Evolutionary conservation across 106 monocot species (phyloP), one percentile per base, ranked within the genome.

Genomic region (Dioscorea zingiberensis): DNA sequence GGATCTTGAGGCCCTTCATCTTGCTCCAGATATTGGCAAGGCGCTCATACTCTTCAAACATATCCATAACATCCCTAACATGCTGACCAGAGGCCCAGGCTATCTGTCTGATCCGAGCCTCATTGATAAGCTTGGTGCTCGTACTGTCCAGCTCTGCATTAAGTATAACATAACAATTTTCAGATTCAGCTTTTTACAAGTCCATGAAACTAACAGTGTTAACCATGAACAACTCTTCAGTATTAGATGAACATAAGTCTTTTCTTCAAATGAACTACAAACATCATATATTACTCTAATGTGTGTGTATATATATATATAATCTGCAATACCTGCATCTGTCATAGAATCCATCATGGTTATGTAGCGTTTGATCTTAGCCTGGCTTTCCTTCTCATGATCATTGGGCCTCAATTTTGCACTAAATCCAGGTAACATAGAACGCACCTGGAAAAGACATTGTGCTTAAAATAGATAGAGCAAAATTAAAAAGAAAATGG

Each of bases 271-370:
- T 30, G 30, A 30, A 30, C 30, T 30, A 3, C 30, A 30, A 38
- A 38, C 38, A 38, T 38, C 10, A 38, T 38, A 38, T 38, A 38
- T 38, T 38, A 38, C 38, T 38, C 10, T 38, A 6, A 24, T n/a
- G n/a, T n/a, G n/a, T n/a, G n/a, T n/a, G n/a, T n/a, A n/a, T n/a
- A n/a, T n/a, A n/a, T n/a, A n/a, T n/a, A n/a, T n/a, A n/a, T n/a
- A n/a, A n/a, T n/a, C n/a, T n/a, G n/a, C 47, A 9, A 47, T 82
- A 93, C 93, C 93, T 73, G 81, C 92, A 80, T 99, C 80, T 56
- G 98, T 93, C 98, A 99, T 99, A 30, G 93, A 99, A 82, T 99
- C 98, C 98, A 93, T 99, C 93, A 93, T 93, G 15, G 89, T 89
- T 89, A 99, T 89, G 72, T 80, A 99, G 0, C 89, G 81, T 77